Conservation (phyloP, 2,329 filamentous ascomycete species). For the Endoconidiophora polonica region DNA sequence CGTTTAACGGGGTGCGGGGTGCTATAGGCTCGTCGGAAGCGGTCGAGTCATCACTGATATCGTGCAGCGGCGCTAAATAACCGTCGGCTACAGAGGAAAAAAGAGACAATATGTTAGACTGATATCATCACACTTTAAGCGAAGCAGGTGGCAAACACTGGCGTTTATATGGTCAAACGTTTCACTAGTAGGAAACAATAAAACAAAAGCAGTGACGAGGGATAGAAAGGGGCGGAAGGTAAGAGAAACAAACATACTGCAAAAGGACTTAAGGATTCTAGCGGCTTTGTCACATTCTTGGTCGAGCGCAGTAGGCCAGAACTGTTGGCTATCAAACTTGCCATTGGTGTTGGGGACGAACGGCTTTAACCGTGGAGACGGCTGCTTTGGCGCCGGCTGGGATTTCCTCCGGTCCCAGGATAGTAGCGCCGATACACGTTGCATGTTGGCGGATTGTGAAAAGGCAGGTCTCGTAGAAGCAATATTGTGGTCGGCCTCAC, state of each 20-base stretch:
- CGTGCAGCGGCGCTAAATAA: slow-evolving; percentile 31
- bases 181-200: not conserved
- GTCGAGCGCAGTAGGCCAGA: slow-evolving; percentile 74
- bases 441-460: slow-evolving; percentile 10
- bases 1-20: slow-evolving; percentile 34
- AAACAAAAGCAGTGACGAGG: slow-evolving; percentile 4
- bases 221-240: not conserved
- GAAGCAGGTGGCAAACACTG: not conserved
- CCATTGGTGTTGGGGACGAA: slow-evolving; percentile 8
- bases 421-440: slow-evolving; percentile 14
- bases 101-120: slow-evolving; percentile 1
- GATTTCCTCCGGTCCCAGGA: slow-evolving; percentile 15
- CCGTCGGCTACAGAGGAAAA: slow-evolving; percentile 31
- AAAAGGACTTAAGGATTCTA: slow-evolving; percentile 77
- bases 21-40: slow-evolving; percentile 17
- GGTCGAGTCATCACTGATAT: slow-evolving; percentile 18
- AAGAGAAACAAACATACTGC: slow-evolving; percentile 42
- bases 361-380: slow-evolving; percentile 4
- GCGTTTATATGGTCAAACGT: not conserved
- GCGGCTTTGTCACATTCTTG: slow-evolving; percentile 85
- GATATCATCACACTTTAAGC: not conserved
- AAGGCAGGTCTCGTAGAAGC: not conserved
- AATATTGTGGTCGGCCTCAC: slow-evolving; percentile 1
- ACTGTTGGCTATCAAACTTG: slow-evolving; percentile 35
- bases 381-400: slow-evolving; percentile 9